Base-by-base conservation (phyloP, 2,329 filamentous ascomycete genomes). In the Botrytis fragariae region DNA sequence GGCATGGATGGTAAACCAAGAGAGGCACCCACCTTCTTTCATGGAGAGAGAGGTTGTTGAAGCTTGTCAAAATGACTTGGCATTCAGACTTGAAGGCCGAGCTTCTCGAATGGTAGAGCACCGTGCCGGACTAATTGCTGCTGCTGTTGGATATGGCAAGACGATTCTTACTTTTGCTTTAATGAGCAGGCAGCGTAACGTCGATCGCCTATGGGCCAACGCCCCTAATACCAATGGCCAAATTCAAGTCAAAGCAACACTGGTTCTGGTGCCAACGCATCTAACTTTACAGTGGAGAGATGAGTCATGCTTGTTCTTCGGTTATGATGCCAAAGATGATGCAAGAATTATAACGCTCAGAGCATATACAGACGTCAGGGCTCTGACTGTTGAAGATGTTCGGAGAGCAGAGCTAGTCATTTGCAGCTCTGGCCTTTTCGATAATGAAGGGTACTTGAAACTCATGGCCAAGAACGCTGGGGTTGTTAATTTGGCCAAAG, bases 121-220 rank as follows among this genome's bases (percentile, higher is more conserved):
- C 59, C 85, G 84, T 29, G 90, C 90, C 20, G 90, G 90, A 8
- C 84, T 92, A 29, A 83, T 91, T 48, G 89, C 89, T 3, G 89
- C 91, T 77, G 84, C 88, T 62, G 89, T 91, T 48, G 90, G 88
- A 0, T 92, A 90, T 77, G 91, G 91, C 0, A 92, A 93, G 77
- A 92, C 90, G 0, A 86, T 89, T 1, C 86, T 87, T 84, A n/a
- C 54, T 10, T 45, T 57, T 18, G 76, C 18, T n/a, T n/a, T 35
- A 61, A 74, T 61, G n/a, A 59, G 32, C 32, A 68, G 8, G 29
- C 48, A 35, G 42, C 48, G 3, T 44, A 32, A 12, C 4, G 9
- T 54, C 4, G 64, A 67, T 54, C 64, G 45, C 9, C 7, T 54
- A 37, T 67, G 64, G 64, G 25, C 64, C 16, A 10, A 71, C 70